A percentile compares a stretch with the other conserved stretches of the same genome.
phyloP scores from a whole-genome alignment of 2,329 filamentous ascomycete species.

The Aspergillus aculeatinus region DNA sequence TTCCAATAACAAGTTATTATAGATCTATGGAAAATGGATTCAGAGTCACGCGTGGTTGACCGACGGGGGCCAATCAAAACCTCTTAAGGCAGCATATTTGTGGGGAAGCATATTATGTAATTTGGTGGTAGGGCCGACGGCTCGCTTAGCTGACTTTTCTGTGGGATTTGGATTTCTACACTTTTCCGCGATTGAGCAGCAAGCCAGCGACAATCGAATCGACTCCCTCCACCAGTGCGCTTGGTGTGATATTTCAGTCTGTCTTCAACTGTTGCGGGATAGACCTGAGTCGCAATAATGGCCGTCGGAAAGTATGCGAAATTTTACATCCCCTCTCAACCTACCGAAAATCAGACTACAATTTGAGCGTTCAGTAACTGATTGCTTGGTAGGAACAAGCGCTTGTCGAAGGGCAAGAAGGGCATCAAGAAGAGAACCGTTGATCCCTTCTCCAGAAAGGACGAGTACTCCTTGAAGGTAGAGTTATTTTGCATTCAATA shows the following conservation, averaged over 20 bases:
- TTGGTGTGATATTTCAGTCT: conserved; percentile 44
- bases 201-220: conserved; percentile 34
- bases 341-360: neutral
- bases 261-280: conserved; percentile 43
- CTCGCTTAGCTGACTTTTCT: conserved; percentile 49
- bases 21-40: too few relatives aligned
- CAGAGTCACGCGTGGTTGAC: too few relatives aligned
- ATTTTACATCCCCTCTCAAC: conserved; percentile 8
- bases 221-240: conserved; percentile 39
- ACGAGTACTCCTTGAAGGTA: conserved; percentile 98
- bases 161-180: conserved; percentile 45
- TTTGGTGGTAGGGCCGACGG: conserved; percentile 33
- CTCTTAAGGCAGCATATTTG: neutral
- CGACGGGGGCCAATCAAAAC: too few relatives aligned
- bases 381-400: conserved; percentile 78
- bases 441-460: conserved; percentile 97
- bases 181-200: conserved; percentile 34
- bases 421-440: conserved; percentile 99
- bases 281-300: conserved; percentile 65
- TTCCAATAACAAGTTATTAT: too few relatives aligned
- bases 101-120: conserved; percentile 32
- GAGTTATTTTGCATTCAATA: conserved; percentile 24
- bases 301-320: conserved; percentile 73
- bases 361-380: conserved; percentile 11
- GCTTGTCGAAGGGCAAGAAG: conserved; percentile 99